Evolutionary conservation across 2,329 filamentous ascomycete species (phyloP).

Genomic region (Venturia nashicola): DNA sequence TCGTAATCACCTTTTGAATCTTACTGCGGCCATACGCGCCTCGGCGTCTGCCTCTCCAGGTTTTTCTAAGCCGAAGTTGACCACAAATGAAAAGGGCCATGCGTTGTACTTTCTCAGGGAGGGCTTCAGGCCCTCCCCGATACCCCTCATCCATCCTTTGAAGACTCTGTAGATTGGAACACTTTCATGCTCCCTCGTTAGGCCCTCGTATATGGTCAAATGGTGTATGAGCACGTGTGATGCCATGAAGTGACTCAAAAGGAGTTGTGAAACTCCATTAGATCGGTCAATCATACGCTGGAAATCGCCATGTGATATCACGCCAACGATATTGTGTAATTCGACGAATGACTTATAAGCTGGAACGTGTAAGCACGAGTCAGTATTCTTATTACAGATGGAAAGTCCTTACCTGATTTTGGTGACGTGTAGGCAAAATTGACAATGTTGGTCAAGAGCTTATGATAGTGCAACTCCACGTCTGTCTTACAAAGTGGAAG

Average conservation of each 20-base stretch:
- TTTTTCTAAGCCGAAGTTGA: background rate
- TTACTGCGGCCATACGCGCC: background rate
- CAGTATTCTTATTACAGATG: background rate
- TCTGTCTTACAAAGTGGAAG: conserved; percentile 18
- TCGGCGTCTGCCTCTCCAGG: background rate
- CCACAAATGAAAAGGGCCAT: conserved; percentile 5
- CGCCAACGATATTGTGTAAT: conserved; percentile 29
- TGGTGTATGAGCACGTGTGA: conserved; percentile 33
- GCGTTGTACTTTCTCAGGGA: conserved; percentile 1
- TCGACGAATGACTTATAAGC: conserved; percentile 30
- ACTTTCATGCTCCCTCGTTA: background rate
- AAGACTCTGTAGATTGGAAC: background rate
- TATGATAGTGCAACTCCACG: conserved; percentile 19
- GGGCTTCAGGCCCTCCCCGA: background rate
- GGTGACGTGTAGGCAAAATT: conserved; percentile 20
- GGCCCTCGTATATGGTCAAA: conserved; percentile 21
- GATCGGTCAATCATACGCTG: conserved; percentile 29
- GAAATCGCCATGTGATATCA: conserved; percentile 29
- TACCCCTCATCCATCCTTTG: conserved; percentile 3
- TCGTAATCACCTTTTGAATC: background rate
- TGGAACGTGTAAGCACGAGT: background rate
- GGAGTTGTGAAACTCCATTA: conserved; percentile 30
- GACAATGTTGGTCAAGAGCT: conserved; percentile 17
- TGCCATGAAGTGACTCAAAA: conserved; percentile 36
- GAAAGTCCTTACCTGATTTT: conserved; percentile 13